Percentiles rank a stretch among this genome's conserved stretches.
These are phyloP conservation scores for Larix kaempferi DNA, from an alignment of 75 land plant genomes.

Conservation along the genomic window DNA sequence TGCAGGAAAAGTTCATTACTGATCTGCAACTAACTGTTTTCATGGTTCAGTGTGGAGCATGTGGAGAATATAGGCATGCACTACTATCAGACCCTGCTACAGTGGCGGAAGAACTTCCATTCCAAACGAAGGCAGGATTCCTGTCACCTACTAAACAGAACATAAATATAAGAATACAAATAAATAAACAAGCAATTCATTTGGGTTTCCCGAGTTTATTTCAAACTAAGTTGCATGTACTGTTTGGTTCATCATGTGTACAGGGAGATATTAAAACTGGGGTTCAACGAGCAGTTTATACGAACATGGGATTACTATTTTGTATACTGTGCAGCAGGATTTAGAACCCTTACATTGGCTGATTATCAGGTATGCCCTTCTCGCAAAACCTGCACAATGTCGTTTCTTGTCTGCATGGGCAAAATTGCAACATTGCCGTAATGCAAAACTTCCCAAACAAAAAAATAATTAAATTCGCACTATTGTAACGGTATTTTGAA, in stretches of 20 bases:
- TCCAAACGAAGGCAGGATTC: slow-evolving; percentile 52
- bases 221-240: background rate
- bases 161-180: background rate
- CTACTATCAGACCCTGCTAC: slow-evolving; percentile 74
- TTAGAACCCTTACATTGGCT: slow-evolving; percentile 64
- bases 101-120: slow-evolving; percentile 73
- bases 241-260: background rate
- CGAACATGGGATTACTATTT: slow-evolving; percentile 96
- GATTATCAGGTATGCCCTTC: slow-evolving; percentile 62
- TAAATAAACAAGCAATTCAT: background rate
- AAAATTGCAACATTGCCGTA: background rate
- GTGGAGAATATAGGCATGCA: slow-evolving; percentile 91
- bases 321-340: slow-evolving; percentile 90
- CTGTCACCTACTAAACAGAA: background rate
- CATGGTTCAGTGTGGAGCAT: slow-evolving; percentile 78
- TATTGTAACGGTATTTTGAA: background rate
- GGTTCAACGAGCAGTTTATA: slow-evolving; percentile 81
- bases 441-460: background rate
- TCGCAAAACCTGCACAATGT: background rate
- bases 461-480: background rate
- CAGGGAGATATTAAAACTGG: slow-evolving; percentile 65
- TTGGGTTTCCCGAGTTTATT: background rate
- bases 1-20: background rate
- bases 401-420: background rate
- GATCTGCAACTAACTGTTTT: background rate